Conservation (phyloP, 2,329 filamentous ascomycete species). For the Exophiala aquamarina region DNA sequence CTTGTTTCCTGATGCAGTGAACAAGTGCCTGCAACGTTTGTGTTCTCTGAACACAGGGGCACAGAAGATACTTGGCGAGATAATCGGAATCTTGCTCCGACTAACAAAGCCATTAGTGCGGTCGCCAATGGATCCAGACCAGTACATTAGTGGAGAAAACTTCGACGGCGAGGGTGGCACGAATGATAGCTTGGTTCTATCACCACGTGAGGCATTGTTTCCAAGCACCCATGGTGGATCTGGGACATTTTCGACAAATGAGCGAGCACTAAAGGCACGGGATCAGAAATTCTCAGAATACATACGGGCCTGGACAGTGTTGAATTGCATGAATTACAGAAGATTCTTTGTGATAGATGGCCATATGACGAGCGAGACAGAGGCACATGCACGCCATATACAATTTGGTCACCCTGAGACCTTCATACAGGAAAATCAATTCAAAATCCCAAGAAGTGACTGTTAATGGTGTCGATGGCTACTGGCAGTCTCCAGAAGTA, state of each 20-base stretch:
- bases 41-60: not conserved
- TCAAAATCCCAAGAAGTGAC: too few species aligned
- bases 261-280: constrained; percentile 4
- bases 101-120: not conserved
- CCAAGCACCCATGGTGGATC: too few species aligned
- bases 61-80: not conserved
- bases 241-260: not conserved
- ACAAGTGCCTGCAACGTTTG: constrained; percentile 11
- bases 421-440: too few species aligned
- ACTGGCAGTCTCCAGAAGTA: too few species aligned
- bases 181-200: constrained; percentile 5
- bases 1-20: constrained; percentile 12
- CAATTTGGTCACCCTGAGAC: not conserved
- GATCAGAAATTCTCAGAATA: constrained; percentile 15
- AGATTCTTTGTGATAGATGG: constrained; percentile 15
- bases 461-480: too few species aligned
- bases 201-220: too few species aligned
- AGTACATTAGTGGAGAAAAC: not conserved
- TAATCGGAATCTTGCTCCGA: not conserved
- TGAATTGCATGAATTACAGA: constrained; percentile 9
- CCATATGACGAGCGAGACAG: constrained; percentile 8
- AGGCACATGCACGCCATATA: constrained; percentile 15
- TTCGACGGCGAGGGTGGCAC: not conserved
- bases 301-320: constrained; percentile 19
- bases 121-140: not conserved